Conservation (phyloP, 1,139 yeast genomes). For the Arxiozyma bovina region DNA sequence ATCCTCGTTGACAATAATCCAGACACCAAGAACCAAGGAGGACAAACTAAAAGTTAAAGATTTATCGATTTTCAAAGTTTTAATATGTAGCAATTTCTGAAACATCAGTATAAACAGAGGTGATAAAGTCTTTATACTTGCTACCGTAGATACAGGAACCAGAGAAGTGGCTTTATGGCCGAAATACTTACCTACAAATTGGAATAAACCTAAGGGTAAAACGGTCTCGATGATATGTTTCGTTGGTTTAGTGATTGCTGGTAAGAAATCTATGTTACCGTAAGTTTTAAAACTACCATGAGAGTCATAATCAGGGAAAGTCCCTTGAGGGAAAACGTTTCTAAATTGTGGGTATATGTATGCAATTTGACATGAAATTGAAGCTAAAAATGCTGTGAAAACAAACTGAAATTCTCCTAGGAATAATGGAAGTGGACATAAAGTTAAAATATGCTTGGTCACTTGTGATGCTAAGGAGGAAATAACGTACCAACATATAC, state of each 20-base stretch:
- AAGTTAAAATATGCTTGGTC: constrained; percentile 65
- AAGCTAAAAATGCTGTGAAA: constrained; percentile 44
- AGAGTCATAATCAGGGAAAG: constrained; percentile 38
- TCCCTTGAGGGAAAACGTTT: constrained; percentile 44
- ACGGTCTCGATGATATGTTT: constrained; percentile 55
- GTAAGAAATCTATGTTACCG: not conserved
- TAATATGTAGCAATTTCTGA: constrained; percentile 55
- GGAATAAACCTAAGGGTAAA: constrained; percentile 86
- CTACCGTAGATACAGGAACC: constrained; percentile 89
- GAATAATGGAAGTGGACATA: constrained; percentile 71
- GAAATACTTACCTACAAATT: constrained; percentile 82
- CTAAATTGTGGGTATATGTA: constrained; percentile 18
- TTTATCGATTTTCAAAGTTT: constrained; percentile 51
- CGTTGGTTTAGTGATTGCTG: constrained; percentile 30
- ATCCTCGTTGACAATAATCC: constrained; percentile 31
- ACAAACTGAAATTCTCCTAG: constrained; percentile 81
- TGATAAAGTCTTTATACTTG: constrained; percentile 84
- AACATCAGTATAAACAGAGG: constrained; percentile 79
- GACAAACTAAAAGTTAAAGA: constrained; percentile 65
- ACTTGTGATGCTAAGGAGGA: constrained; percentile 78
- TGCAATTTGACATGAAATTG: constrained; percentile 26
- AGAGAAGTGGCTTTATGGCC: constrained; percentile 85
- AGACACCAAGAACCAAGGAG: constrained; percentile 31
- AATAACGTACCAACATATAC: constrained; percentile 71
- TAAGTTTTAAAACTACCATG: constrained; percentile 5